Base-by-base conservation (phyloP, 78 protist species). In the Dictyostelium firmibasis region DNA sequence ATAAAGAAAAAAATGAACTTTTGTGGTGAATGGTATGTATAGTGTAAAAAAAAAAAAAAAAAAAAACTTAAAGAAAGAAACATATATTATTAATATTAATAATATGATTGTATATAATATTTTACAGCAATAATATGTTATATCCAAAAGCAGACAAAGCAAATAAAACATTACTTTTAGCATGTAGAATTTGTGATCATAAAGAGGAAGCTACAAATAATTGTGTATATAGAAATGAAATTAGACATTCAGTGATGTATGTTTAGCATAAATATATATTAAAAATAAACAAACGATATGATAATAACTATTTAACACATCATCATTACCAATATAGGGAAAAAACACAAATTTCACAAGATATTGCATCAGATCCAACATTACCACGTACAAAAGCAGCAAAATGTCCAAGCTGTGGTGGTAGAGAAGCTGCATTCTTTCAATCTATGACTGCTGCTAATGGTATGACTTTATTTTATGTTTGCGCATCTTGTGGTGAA, bases 141-240 rank as follows among this genome's bases (percentile, higher is more conserved):
- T 86, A 75, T 60, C 92, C 92, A 23, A 33, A 70, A 60, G 84
- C 92, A 60, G 92, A 86, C 62, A 86, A 60, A 60, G 85, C 35
- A 4, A 86, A 77, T 27, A 75, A 29, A 16, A 57, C 72, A 27
- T 60, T 86, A 60, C 69, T 86, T n/a, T 38, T 86, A 23, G 81
- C 85, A 41, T 86, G 92, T 47, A 86, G 83, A 81, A 86, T 86
- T 60, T 86, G 92, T 31, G 92, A 86, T 77, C 92, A 86, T 60
- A 79, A 86, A 86, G 92, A 86, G 36, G 82, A 75, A 38, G 84
- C 92, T 23, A 20, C 85, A n/a, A 75, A 77, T 38, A 53, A 53
- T 33, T 86, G 92, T 86, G 92, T 86, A 77, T 86, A 86, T 77
- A 77, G 84, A 86, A 86, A 86, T 77, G 92, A 77, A 86, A 86